A percentile compares a stretch with the other conserved stretches of the same genome.
Evolutionary conservation across 768 basidiomycete species (phyloP).

Genomic region (Phaffia tasmanica): DNA sequence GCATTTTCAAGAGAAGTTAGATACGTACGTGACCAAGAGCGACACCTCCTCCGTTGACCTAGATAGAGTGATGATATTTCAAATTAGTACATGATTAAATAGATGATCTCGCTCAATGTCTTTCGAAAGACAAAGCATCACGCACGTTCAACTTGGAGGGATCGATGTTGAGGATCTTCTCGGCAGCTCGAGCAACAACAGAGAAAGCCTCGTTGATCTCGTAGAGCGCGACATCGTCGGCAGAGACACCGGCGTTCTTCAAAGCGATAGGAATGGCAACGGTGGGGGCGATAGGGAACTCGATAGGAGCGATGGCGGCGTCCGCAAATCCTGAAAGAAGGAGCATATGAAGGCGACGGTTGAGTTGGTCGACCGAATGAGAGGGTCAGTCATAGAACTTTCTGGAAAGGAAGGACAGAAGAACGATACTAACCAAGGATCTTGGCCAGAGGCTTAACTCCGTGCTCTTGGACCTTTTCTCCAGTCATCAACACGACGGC

Average conservation of each 20-base stretch:
- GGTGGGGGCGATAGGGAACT: conserved; percentile 93
- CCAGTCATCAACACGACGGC: conserved; percentile 91
- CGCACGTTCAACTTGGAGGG: conserved; percentile 77
- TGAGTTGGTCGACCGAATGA: not conserved
- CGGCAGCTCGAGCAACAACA: conserved; percentile 77
- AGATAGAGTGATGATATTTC: conserved; percentile 19
- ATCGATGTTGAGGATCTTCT: conserved; percentile 74
- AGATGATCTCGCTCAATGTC: conserved; percentile 1
- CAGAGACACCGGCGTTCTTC: conserved; percentile 67
- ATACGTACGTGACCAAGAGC: conserved; percentile 55
- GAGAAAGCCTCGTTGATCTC: conserved; percentile 99
- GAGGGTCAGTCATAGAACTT: not conserved
- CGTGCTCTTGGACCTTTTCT: conserved; percentile 80
- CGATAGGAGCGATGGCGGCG: conserved; percentile 88
- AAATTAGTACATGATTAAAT: conserved; percentile 13
- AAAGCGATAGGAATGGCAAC: conserved; percentile 80
- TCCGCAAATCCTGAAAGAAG: conserved; percentile 72
- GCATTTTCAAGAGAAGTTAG: not conserved
- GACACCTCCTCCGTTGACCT: conserved; percentile 73
- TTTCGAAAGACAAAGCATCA: conserved; percentile 11
- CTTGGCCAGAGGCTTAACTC: conserved; percentile 84
- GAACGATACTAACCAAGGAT: conserved; percentile 61
- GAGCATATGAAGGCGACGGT: not conserved
- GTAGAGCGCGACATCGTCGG: conserved; percentile 76
- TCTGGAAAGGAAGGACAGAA: conserved; percentile 3